Evolutionary conservation across 2,329 filamentous ascomycete genomes (phyloP), one percentile per base, ranked within the genome.

Genomic region (Penicillium digitatum): DNA sequence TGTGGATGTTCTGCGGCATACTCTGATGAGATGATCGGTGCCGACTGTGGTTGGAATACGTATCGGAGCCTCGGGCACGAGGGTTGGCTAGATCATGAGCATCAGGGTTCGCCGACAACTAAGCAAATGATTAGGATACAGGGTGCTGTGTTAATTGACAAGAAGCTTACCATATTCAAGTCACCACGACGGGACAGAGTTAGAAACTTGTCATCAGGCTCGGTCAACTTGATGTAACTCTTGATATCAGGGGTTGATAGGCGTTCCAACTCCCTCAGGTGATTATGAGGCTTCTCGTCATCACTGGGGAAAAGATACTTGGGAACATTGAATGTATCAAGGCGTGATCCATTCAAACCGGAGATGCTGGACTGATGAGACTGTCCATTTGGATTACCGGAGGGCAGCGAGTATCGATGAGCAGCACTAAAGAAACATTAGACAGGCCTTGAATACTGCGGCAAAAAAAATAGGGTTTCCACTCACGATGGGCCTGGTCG

Each of bases 351-450:
- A 32, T 61, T 69, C 51, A 69, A 72, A 18, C 58, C 63, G 37
- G 66, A 63, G 14, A 65, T 55, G 22, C 62, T 68, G 1, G 70
- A 63, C n/a, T 70, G 69, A 27, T 68, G 54, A 26, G 35, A 20
- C 7, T 71, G 64, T 45, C 66, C 66, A 40, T 64, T 68, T 37
- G 72, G 59, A 20, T 70, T 72, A 32, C 66, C 90, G 48, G 93
- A 88, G 31, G 93, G 93, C 88, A 96, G 92, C 5, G 93, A 96
- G 74, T 95, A 95, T 61, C 93, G 88, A 72, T 96, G 95, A 57
- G 87, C 81, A 63, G 90, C 60, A 26, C 34, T 22, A 29, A 24
- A 29, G 9, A 14, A 16, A 46, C 31, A 49, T 62, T 39, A 62
- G 54, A 24, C 35, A 48, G 22, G 22, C 24, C 11, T 7, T 34